Percentiles rank a stretch among this genome's conserved stretches.
These are phyloP conservation scores for Naganishia randhawae DNA, from an alignment of 768 basidiomycete genomes.

Conservation along the genomic window DNA sequence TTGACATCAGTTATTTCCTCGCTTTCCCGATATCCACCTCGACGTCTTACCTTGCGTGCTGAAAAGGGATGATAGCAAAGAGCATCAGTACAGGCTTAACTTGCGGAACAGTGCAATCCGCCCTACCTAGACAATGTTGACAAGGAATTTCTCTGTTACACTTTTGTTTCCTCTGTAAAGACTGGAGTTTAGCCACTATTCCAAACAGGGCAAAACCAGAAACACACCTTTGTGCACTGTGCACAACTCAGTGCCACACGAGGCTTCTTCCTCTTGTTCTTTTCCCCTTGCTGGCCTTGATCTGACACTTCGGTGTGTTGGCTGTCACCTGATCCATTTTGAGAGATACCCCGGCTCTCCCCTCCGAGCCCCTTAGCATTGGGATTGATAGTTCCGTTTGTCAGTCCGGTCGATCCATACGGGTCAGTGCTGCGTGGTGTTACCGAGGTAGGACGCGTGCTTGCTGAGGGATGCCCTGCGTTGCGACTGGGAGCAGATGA, in stretches of 20 bases:
- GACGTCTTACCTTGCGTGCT: slow-evolving; percentile 34
- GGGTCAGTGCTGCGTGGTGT: neutral
- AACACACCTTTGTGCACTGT: slow-evolving; percentile 43
- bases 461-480: neutral
- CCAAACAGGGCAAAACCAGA: slow-evolving; percentile 25
- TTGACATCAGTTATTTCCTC: slow-evolving; percentile 1
- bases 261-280: slow-evolving; percentile 46
- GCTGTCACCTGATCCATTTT: neutral
- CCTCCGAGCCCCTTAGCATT: slow-evolving; percentile 13
- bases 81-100: neutral
- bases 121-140: slow-evolving; percentile 43
- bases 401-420: neutral
- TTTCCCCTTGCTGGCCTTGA: neutral
- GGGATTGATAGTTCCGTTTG: slow-evolving; percentile 17
- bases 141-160: slow-evolving; percentile 50
- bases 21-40: neutral
- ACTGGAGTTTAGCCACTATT: slow-evolving; percentile 26
- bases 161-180: slow-evolving; percentile 31
- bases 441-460: neutral
- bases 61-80: neutral
- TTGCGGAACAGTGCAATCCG: neutral
- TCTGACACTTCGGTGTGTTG: slow-evolving; percentile 1
- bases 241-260: slow-evolving; percentile 46
- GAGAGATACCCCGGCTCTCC: neutral
- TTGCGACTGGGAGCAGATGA: neutral